These are phyloP conservation scores for Serendipita sp. DNA, from an alignment of 768 basidiomycete genomes.

Conservation along the genomic window DNA sequence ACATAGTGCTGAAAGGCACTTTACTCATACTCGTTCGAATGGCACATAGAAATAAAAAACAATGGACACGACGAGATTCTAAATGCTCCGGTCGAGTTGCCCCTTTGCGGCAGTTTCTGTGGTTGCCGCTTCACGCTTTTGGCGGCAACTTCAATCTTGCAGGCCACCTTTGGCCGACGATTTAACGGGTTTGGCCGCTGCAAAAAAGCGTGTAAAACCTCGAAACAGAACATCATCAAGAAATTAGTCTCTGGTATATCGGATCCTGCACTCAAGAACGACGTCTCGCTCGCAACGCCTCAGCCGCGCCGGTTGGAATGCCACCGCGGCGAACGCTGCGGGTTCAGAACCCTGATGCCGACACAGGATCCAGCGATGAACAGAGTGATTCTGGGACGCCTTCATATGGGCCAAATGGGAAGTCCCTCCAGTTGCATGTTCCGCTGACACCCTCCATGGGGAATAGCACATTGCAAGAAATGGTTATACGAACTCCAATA, in stretches of 20 bases:
- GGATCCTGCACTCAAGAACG: neutral
- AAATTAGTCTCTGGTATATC: neutral
- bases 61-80: no score
- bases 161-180: neutral
- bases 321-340: neutral
- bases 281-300: neutral
- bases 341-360: conserved; percentile 3
- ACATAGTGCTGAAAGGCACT: no score
- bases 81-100: no score
- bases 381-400: neutral
- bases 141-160: no score
- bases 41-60: no score
- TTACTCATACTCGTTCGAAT: no score
- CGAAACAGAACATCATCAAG: neutral
- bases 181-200: neutral
- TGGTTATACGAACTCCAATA: neutral
- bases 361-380: neutral
- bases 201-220: neutral
- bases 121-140: no score
- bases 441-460: neutral
- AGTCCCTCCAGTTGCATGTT: neutral
- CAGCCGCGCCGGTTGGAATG: conserved; percentile 1
- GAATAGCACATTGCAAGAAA: neutral
- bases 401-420: neutral
- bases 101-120: no score